Evolutionary conservation across 2,329 filamentous ascomycete genomes (phyloP), one percentile per base, ranked within the genome.

Genomic region (Didymella lethalis): DNA sequence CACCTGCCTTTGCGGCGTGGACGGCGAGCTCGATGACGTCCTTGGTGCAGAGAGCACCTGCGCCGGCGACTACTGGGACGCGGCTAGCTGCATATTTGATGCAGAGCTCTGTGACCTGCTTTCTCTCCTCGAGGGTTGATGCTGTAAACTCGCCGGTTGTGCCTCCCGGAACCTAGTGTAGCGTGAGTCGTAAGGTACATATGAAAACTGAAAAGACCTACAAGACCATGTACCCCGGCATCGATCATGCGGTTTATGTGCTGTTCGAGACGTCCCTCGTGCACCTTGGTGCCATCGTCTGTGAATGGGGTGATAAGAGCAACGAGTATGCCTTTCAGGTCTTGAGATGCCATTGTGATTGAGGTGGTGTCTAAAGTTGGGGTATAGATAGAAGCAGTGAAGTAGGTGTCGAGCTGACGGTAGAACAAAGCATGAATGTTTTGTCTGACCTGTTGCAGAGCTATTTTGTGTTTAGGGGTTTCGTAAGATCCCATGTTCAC

Each of bases 71-170:
- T 7, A 81, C 79, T 10, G 79, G 78, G 2, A 79, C 76, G 0
- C 79, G 76, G 18, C 78, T 78, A 1, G 71, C 73, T 0, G 78
- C 74, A 3, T 74, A 78, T 58, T 77, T 75, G 62, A 78, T 62
- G 56, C 65, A 69, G 34, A 75, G 69, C 60, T 81, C 76, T 8
- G 81, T 69, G 7, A 82, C 72, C 25, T 77, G 69, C 63, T 83
- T 83, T 53, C 82, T 79, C 64, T 84, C 82, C 7, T 78, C 72
- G 10, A 74, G 63, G 20, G 72, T 74, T 56, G 83, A 64, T 6
- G 79, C 75, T 5, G 81, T 81, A 71, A 84, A 84, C 62, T 84
- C 82, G 50, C 81, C 82, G 0, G 80, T 82, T 69, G 81, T 83
- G 44, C 82, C 82, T 5, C 81, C 81, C 0, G 82, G 82, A 1